Conservation (phyloP, 1,284 basidiomycete genomes). For the Sporisorium iseilematis-ciliati region DNA sequence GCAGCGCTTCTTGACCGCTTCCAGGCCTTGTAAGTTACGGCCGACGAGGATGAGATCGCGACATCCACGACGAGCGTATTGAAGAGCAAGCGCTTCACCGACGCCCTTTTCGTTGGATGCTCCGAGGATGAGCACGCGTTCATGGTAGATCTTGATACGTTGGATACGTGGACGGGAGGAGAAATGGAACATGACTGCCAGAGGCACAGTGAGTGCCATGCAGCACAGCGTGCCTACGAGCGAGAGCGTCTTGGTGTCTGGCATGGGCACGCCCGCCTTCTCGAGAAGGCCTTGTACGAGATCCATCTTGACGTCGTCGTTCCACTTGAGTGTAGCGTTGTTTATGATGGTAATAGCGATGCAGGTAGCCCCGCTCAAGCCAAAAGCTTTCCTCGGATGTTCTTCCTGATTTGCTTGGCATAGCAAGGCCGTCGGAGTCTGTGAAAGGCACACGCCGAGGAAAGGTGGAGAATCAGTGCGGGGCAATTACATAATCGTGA, state of each 20-base stretch:
- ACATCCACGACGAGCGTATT: conserved; percentile 82
- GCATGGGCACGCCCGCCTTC: conserved; percentile 25
- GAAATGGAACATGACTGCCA: conserved; percentile 36
- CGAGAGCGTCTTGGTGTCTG: conserved; percentile 37
- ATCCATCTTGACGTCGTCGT: conserved; percentile 33
- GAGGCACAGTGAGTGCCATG: conserved; percentile 23
- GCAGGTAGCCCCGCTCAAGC: neutral
- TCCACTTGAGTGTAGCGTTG: neutral
- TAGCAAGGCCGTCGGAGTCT: neutral
- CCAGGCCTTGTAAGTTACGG: conserved; percentile 75
- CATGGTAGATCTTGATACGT: conserved; percentile 71
- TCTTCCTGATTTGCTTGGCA: conserved; percentile 1
- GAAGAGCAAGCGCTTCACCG: conserved; percentile 79
- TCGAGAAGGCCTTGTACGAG: conserved; percentile 24
- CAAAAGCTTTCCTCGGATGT: neutral
- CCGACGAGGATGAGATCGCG: conserved; percentile 80
- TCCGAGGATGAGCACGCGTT: conserved; percentile 83
- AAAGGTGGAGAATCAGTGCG: conserved; percentile 19
- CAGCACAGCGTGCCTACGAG: conserved; percentile 38
- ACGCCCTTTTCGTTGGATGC: conserved; percentile 80
- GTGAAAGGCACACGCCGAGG: neutral
- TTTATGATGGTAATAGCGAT: neutral
- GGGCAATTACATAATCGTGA: conserved; percentile 30
- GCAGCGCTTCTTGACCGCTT: conserved; percentile 78
- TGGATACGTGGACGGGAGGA: conserved; percentile 34